Base-by-base conservation (phyloP, 1,139 yeast genomes). In the Candida neerlandica region DNA sequence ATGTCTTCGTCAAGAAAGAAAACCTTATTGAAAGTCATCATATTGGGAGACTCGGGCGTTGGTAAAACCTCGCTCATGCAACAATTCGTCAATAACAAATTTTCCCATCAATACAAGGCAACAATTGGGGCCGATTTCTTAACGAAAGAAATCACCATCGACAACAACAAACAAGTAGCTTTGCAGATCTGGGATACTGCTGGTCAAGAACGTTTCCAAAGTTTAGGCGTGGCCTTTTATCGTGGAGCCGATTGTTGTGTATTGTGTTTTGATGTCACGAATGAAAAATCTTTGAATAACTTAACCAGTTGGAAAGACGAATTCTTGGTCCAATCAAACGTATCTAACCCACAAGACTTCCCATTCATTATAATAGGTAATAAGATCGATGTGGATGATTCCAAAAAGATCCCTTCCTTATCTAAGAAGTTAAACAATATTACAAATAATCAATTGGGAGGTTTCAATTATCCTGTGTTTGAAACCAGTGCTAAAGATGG, bases 231-330 rank as follows among this genome's bases (percentile, higher is more conserved):
- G 43, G 99, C 99, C 1, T 94, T 94, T 67, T 94, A 94, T 69
- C 79, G 99, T 60, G 99, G 99, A 34, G 97, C 99, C 0, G 99
- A 94, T 69, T 94, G 99, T 70, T 94, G 99, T 70, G 98, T 94
- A 9, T 78, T 94, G 54, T 96, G 95, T 59, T 92, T 87, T 67
- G 98, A 92, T 65, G 97, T 94, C 45, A 91, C 96, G 54, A 92
- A 92, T 70, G 86, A 89, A 55, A 91, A 91, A 70, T 89, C 96
- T 5, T 89, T 94, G 67, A 97, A 92, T 65, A 87, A 89, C 60
- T 79, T 94, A 56, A 85, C 89, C 46, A 81, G 89, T 47, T 94
- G 99, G 99, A 84, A 92, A 64, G 98, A 94, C 69, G 98, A 94
- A 70, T 94, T 94, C 65, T 75, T 94, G 56, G 84, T 94, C 49